Evolutionary conservation across 345 rosid species (phyloP).

Genomic region (Eucalyptus coolabah): DNA sequence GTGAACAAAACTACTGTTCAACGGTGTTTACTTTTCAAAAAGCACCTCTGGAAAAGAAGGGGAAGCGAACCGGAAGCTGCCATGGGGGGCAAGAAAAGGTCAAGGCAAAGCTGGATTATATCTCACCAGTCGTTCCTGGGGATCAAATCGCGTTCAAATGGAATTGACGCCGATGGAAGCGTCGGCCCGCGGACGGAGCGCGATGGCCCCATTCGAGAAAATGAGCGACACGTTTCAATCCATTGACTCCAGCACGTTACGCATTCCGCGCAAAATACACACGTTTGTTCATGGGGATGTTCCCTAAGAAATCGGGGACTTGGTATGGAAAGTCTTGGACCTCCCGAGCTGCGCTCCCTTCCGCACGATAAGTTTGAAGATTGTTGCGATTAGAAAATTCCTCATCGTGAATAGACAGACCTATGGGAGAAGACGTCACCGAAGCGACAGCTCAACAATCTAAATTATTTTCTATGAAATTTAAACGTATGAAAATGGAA

Average conservation of each 20-base stretch:
- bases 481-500: not conserved
- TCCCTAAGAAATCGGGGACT: not conserved
- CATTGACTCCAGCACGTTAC: not conserved
- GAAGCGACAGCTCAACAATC: not conserved
- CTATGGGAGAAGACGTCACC: not conserved
- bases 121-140: not conserved
- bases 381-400: not conserved
- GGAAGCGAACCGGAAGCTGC: not conserved
- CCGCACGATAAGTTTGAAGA: not conserved
- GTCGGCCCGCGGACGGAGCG: not conserved
- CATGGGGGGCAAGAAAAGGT: not conserved
- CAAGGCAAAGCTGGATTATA: not conserved
- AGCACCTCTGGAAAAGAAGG: not conserved
- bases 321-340: not conserved
- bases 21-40: not conserved
- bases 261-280: not conserved
- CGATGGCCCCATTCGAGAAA: not conserved
- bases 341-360: not conserved
- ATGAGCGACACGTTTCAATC: not conserved
- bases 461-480: not conserved
- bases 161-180: not conserved
- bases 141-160: not conserved
- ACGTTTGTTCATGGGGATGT: not conserved
- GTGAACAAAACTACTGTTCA: not conserved
- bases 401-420: not conserved